Percentiles rank a stretch among this genome's conserved stretches.
These are phyloP conservation scores for Neohortaea acidophila DNA, from an alignment of 495 filamentous ascomycete genomes.

Conservation along the genomic window DNA sequence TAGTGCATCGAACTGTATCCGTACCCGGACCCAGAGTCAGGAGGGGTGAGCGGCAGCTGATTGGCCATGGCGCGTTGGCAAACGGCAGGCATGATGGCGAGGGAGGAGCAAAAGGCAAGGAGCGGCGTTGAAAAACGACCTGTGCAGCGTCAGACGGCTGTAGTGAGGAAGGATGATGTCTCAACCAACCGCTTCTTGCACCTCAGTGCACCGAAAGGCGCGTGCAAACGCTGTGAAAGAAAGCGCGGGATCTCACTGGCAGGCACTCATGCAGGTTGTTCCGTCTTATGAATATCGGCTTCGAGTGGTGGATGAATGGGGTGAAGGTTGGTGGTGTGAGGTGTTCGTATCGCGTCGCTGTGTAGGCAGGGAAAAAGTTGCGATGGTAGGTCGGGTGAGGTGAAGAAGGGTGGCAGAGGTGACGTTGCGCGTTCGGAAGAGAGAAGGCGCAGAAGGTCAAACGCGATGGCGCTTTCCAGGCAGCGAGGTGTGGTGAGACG, in stretches of 20 bases:
- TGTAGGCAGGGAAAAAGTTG: neutral
- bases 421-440: constrained; percentile 2
- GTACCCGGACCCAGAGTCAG: constrained; percentile 26
- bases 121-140: constrained; percentile 12
- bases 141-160: neutral
- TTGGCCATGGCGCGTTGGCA: constrained; percentile 6
- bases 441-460: constrained; percentile 1
- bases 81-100: constrained; percentile 12
- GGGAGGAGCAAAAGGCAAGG: constrained; percentile 3
- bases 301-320: neutral
- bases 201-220: constrained; percentile 1
- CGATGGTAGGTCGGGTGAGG: neutral
- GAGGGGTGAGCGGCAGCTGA: constrained; percentile 25
- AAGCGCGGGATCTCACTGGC: constrained; percentile 4
- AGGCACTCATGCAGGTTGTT: constrained; percentile 11
- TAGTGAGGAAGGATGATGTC: neutral
- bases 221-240: constrained; percentile 3
- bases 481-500: too few relatives aligned
- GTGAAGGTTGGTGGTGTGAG: neutral
- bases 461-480: constrained; percentile 1
- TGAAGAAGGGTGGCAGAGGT: neutral
- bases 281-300: neutral
- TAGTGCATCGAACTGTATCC: constrained; percentile 25
- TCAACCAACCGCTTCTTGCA: constrained; percentile 15
- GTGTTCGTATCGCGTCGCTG: neutral